Evolutionary conservation across 495 filamentous ascomycete genomes (phyloP), one percentile per base, ranked within the genome.

Genomic region (Cercophora newfieldiana): DNA sequence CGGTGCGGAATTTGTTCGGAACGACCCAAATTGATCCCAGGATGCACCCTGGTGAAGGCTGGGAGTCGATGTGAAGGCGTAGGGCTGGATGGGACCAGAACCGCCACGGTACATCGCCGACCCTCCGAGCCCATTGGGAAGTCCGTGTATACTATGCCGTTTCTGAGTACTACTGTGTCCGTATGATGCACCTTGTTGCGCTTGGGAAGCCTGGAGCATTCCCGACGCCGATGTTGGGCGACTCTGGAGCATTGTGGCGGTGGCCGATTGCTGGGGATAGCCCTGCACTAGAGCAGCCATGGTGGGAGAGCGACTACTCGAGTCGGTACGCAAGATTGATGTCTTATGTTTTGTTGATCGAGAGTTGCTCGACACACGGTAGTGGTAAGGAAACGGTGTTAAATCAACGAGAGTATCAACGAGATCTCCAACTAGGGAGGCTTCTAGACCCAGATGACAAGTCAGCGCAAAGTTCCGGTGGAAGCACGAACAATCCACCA

Each of bases 261-360:
- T 91, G 72, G 86, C 86, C 76, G 88, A 87, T 79, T 92, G 91
- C 79, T 91, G 87, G 71, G 92, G 90, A 75, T 94, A 93, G 67
- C 92, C 86, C 84, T 96, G 92, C 79, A 95, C 91, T 81, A 96
- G 85, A 79, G 92, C 91, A 81, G 92, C 92, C 92, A 96, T 96
- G 74, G 68, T 87, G 72, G 63, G 68, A 67, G 49, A 18, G 47
- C 14, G 37, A 7, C 18, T 18, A 1, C 7, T 30, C 4, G 26
- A 26, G 29, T 60, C 31, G 58, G 37, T 37, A 29, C 21, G 19
- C 24, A 26, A 53, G 50, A 14, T 19, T 28, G 24, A 21, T 2
- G 18, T 12, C 25, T 31, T 10, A 65, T 51, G 28, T 60, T 47
- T 58, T 62, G 65, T 64, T 69, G 64, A 65, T 37, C 16, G 65